Conservation (phyloP, 2,329 filamentous ascomycete genomes). For the Penicillium sp. region DNA sequence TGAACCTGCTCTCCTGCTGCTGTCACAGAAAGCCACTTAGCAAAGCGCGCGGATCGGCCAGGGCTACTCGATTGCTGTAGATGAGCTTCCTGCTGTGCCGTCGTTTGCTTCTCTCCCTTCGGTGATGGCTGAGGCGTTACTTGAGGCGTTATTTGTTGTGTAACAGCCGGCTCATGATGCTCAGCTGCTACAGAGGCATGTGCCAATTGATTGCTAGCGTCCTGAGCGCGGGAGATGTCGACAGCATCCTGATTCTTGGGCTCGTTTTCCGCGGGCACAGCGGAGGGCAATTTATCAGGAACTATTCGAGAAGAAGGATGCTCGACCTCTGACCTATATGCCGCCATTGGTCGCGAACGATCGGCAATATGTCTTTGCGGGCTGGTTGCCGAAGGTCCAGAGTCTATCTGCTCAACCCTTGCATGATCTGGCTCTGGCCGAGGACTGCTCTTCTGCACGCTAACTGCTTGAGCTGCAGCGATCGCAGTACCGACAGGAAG, state of each 20-base stretch:
- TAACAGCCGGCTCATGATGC: slow-evolving; percentile 22
- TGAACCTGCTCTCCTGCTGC: slow-evolving; percentile 55
- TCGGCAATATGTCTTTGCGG: slow-evolving; percentile 1
- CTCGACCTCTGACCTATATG: slow-evolving; percentile 1
- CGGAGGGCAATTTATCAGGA: slow-evolving; percentile 17
- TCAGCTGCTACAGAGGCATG: slow-evolving; percentile 16
- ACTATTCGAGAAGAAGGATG: slow-evolving; percentile 18
- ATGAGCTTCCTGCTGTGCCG: slow-evolving; percentile 23
- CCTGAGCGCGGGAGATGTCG: not conserved
- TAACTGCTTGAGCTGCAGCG: slow-evolving; percentile 35
- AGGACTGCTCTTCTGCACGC: slow-evolving; percentile 19
- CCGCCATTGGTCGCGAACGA: not conserved
- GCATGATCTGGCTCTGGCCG: slow-evolving; percentile 9
- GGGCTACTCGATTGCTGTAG: slow-evolving; percentile 50
- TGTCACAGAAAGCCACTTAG: slow-evolving; percentile 54
- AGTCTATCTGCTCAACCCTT: slow-evolving; percentile 10
- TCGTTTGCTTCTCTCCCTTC: slow-evolving; percentile 18
- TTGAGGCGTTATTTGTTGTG: slow-evolving; percentile 23
- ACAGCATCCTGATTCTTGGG: not conserved
- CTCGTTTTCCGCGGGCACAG: slow-evolving; percentile 16
- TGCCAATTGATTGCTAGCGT: slow-evolving; percentile 4
- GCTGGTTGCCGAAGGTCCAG: not conserved
- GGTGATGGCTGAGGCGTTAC: slow-evolving; percentile 26
- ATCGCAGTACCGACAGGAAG: slow-evolving; percentile 34
- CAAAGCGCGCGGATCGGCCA: slow-evolving; percentile 62